Base-by-base conservation (phyloP, 306 rosid species). In the Trifolium dubium region DNA sequence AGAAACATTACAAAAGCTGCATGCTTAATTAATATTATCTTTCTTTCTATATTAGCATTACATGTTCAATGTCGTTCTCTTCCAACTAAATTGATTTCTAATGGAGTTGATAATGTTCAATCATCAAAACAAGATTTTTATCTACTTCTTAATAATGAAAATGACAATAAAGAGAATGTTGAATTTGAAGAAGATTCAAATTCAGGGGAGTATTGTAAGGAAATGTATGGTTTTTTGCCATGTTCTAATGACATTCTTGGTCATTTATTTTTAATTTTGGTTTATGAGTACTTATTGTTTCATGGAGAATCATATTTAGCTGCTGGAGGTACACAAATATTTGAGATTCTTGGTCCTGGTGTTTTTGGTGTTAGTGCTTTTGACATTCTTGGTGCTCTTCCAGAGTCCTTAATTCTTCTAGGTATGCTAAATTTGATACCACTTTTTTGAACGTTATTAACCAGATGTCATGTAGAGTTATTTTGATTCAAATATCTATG, bases 261-360 rank as follows among this genome's bases (percentile, higher is more conserved):
- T 5, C 86, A 79, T 19, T 71, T 85, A 2, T 85, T 85, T 75
- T 74, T 88, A 7, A 79, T 88, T 39, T 67, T 81, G 72, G 86
- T 85, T 65, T 88, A 88, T 47, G 88, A 88, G 82, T 85, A 77
- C 79, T 74, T 83, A 79, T 29, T 88, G 76, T 85, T 85, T 77
- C 85, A 79, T 50, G 89, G 88, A 55, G 92, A 85, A 37, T 81
- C 88, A 3, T 88, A 81, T 64, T 72, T 88, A 75, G 85, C 77
- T 6, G 67, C 83, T 10, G 92, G 92, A n/a, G 86, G 85, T 44
- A 79, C 85, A 19, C 82, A 77, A 39, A 72, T 88, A 32, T 88
- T 88, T 82, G 72, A 81, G 80, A 81, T 85, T 72, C 81, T 88
- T 63, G 92, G 92, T 35, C 89, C 89, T 23, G 92, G 89, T 55